phyloP scores from a whole-genome alignment of 345 rosid species.

The Euphorbia peplus region DNA sequence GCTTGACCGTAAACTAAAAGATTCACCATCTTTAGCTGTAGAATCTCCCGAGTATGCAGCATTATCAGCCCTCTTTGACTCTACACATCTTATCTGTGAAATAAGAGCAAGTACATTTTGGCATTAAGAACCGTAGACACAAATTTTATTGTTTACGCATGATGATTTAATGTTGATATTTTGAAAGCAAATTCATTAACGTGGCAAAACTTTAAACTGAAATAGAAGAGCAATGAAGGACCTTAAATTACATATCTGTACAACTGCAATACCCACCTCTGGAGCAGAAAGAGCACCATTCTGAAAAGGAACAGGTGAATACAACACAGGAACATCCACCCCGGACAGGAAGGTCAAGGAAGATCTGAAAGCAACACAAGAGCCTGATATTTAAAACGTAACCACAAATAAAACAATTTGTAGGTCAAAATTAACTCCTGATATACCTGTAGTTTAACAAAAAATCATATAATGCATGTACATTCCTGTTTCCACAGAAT shows the following conservation, averaged over 20 bases:
- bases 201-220: not conserved
- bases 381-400: too few species aligned
- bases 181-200: not conserved
- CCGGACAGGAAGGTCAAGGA: slow-evolving; percentile 59
- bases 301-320: slow-evolving; percentile 74
- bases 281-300: slow-evolving; percentile 84
- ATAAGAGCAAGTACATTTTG: slow-evolving; percentile 5
- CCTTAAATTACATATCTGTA: not conserved
- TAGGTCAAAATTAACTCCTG: not conserved
- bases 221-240: too few species aligned
- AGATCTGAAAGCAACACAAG: slow-evolving; percentile 48
- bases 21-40: slow-evolving; percentile 18
- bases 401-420: not conserved
- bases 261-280: slow-evolving; percentile 53
- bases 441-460: slow-evolving; percentile 80
- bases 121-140: slow-evolving; percentile 1
- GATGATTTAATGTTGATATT: too few species aligned
- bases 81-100: slow-evolving; percentile 72
- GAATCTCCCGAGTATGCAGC: slow-evolving; percentile 27
- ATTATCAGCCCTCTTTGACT: slow-evolving; percentile 47
- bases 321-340: slow-evolving; percentile 72
- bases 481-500: slow-evolving; percentile 52
- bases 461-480: slow-evolving; percentile 81
- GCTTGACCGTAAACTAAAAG: slow-evolving; percentile 38
- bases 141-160: too few species aligned